Evolutionary conservation across 345 rosid genomes (phyloP).

Genomic region (Cardamine resedifolia): DNA sequence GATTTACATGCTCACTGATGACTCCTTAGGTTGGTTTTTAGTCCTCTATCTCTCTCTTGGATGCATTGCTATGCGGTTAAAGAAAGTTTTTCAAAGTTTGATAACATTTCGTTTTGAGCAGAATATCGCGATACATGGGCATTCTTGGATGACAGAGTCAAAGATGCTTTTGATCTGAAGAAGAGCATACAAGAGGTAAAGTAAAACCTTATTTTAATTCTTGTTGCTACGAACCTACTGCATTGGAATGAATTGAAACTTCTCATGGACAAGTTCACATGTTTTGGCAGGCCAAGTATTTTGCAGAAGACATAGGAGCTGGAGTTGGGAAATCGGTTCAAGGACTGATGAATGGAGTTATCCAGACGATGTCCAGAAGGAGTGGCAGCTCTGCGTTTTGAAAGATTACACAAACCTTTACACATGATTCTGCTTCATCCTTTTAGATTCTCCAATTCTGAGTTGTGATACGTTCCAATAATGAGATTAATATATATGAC

Average conservation of each 20-base stretch:
- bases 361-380: constrained; percentile 40
- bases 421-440: constrained; percentile 1
- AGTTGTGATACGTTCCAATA: constrained; percentile 19
- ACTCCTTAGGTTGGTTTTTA: constrained; percentile 62
- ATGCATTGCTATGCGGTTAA: neutral
- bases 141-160: constrained; percentile 77
- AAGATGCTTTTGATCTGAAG: constrained; percentile 88
- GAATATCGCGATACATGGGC: constrained; percentile 77
- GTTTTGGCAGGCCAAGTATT: constrained; percentile 70
- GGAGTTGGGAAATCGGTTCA: constrained; percentile 87
- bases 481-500: neutral
- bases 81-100: neutral
- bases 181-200: constrained; percentile 86
- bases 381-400: constrained; percentile 31
- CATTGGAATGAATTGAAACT: neutral
- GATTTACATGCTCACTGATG: constrained; percentile 92
- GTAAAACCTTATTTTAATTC: neutral
- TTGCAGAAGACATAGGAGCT: constrained; percentile 84
- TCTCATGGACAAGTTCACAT: neutral
- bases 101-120: constrained; percentile 32
- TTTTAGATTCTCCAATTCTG: constrained; percentile 9
- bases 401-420: constrained; percentile 5
- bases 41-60: neutral
- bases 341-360: constrained; percentile 61
- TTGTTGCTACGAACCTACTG: constrained; percentile 6